Percentiles rank a stretch among this genome's conserved stretches.
Conservation (phyloP, 75 land plant species). For the Pinus taeda region DNA sequence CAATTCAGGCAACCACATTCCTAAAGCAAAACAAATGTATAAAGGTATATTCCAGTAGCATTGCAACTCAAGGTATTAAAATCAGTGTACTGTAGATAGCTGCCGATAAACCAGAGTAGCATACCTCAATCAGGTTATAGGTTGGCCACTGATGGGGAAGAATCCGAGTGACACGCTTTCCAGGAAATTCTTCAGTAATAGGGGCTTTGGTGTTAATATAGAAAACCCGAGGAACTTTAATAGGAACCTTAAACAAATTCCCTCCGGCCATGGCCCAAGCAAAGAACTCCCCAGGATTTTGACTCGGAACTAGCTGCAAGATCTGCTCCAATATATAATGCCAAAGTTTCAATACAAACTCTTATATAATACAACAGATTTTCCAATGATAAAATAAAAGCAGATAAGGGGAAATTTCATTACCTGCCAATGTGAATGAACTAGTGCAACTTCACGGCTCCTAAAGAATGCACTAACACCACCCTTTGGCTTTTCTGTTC, state of each 20-base stretch:
- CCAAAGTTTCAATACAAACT: background rate
- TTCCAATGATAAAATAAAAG: no score
- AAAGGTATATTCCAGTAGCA: no score
- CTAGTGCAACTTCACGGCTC: conserved; percentile 58
- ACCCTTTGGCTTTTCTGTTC: conserved; percentile 22
- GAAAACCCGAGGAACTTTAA: conserved; percentile 82
- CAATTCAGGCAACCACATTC: no score
- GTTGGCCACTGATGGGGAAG: conserved; percentile 82
- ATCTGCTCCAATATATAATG: conserved; percentile 44
- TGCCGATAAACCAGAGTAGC: background rate
- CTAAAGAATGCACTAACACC: conserved; percentile 75
- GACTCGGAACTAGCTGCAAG: conserved; percentile 69
- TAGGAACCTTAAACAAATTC: conserved; percentile 74
- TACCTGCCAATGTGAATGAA: conserved; percentile 89
- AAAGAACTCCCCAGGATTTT: conserved; percentile 63
- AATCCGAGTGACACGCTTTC: conserved; percentile 80
- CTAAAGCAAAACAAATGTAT: no score
- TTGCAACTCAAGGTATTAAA: no score
- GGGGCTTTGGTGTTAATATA: conserved; percentile 90
- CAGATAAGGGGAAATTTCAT: background rate
- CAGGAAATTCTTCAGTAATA: conserved; percentile 83
- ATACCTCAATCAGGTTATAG: conserved; percentile 88
- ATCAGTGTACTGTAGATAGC: no score
- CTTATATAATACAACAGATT: no score
- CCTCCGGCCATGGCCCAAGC: conserved; percentile 92